A percentile compares a stretch with the other conserved stretches of the same genome.
These are phyloP conservation scores for Scopulariopsis brevicaulis DNA, from an alignment of 2,329 filamentous ascomycete genomes.

Conservation along the genomic window DNA sequence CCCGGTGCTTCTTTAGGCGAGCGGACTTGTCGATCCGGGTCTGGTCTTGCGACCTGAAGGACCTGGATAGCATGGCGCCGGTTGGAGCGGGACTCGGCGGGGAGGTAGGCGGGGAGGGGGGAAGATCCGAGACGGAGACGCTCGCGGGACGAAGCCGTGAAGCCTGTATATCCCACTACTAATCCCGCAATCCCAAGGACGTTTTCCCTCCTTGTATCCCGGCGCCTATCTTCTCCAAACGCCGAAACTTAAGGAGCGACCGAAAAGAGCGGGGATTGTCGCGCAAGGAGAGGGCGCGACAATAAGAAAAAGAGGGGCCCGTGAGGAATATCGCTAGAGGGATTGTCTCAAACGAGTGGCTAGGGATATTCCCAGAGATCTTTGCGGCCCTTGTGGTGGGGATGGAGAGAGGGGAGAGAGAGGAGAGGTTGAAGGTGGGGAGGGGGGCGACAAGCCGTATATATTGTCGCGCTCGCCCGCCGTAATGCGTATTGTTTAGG, in stretches of 20 bases:
- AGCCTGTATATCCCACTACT: not conserved
- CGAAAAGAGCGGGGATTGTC: constrained; percentile 13
- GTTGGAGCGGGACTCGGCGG: constrained; percentile 5
- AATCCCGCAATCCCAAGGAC: not conserved
- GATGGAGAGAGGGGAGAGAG: not conserved
- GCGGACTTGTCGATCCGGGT: constrained; percentile 74
- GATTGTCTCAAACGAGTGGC: constrained; percentile 2
- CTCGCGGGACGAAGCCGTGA: not conserved
- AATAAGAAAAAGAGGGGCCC: not conserved
- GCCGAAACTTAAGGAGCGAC: constrained; percentile 7
- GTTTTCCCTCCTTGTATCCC: not conserved
- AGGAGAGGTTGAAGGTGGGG: not conserved
- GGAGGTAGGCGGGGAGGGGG: constrained; percentile 3
- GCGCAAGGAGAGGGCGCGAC: not conserved
- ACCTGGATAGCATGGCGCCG: constrained; percentile 79
- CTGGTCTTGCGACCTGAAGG: constrained; percentile 66
- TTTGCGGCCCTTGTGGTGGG: constrained; percentile 2
- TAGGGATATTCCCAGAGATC: constrained; percentile 5
- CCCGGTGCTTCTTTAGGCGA: constrained; percentile 65
- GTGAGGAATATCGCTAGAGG: constrained; percentile 6
- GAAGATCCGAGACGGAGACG: not conserved
- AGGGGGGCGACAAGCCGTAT: not conserved
- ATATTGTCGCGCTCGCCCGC: not conserved
- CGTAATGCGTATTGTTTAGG: not conserved
- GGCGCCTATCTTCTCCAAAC: constrained; percentile 1